These are phyloP conservation scores for Zymoseptoria tritici DNA, from an alignment of 2,329 filamentous ascomycete species.

Conservation along the genomic window DNA sequence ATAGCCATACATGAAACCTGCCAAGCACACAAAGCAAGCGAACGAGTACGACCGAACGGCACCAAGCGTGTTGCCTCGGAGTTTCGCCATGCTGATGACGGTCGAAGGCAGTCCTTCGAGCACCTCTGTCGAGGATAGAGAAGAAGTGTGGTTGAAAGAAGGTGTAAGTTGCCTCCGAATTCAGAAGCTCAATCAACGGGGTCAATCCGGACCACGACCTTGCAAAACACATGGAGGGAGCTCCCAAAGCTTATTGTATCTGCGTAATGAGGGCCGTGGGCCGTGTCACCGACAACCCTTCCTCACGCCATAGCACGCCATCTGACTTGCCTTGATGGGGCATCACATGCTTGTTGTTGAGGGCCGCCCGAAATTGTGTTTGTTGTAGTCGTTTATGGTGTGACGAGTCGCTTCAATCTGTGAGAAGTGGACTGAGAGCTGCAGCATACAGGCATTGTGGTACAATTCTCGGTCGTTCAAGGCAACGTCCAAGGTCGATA, in stretches of 20 bases:
- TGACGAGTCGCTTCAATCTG: not conserved
- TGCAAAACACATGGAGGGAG: not conserved
- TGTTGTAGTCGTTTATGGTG: not conserved
- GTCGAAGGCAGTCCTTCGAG: not conserved
- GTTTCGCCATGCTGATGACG: conserved; percentile 15
- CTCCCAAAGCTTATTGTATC: not conserved
- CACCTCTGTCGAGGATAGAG: not conserved
- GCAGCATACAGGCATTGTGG: not conserved
- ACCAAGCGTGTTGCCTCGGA: conserved; percentile 16
- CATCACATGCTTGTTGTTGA: not conserved
- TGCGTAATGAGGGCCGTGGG: not conserved
- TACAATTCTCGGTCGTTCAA: not conserved
- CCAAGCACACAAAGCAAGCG: conserved; percentile 20
- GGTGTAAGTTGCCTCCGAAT: not conserved
- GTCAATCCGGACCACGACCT: not conserved
- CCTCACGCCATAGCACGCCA: not conserved
- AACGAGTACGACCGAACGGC: conserved; percentile 17
- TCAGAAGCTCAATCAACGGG: not conserved
- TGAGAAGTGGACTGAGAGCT: not conserved
- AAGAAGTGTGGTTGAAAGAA: not conserved
- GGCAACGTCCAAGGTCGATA: not conserved
- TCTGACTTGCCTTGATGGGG: not conserved
- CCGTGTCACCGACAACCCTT: not conserved
- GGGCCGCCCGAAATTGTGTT: not conserved
- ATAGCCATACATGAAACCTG: conserved; percentile 32